Conservation (phyloP, 495 filamentous ascomycete genomes). For the Bacidia rubella region DNA sequence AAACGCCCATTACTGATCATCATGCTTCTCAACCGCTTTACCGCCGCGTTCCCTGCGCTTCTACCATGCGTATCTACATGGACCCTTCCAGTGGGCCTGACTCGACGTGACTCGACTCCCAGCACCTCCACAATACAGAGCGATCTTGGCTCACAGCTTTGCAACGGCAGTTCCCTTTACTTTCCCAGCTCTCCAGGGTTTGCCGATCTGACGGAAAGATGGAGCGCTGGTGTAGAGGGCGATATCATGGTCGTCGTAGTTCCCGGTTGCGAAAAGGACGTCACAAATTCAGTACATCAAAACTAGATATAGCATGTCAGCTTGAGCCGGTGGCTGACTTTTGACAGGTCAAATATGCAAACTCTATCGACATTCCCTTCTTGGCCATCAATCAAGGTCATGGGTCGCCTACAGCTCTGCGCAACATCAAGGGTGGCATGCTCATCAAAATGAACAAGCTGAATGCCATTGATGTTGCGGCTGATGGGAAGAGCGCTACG, state of each 20-base stretch:
- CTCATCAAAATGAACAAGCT: conserved; percentile 32
- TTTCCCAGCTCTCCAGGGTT: background rate
- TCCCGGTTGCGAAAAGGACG: background rate
- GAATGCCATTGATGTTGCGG: conserved; percentile 27
- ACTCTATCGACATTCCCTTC: conserved; percentile 28
- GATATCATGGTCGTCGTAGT: background rate
- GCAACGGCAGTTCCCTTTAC: background rate
- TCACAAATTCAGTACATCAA: background rate
- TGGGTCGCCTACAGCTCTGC: conserved; percentile 28
- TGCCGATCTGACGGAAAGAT: background rate
- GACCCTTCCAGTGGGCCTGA: background rate
- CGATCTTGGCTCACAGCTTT: background rate
- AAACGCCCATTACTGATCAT: too few species aligned
- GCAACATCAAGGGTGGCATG: conserved; percentile 34
- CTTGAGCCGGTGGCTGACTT: background rate
- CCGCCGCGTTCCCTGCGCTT: background rate
- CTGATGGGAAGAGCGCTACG: conserved; percentile 32
- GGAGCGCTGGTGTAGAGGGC: background rate
- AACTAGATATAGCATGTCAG: too few species aligned
- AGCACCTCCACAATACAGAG: background rate
- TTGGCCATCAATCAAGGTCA: conserved; percentile 36
- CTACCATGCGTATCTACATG: background rate
- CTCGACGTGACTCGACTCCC: background rate
- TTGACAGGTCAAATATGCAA: background rate
- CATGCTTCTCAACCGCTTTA: too few species aligned